Evolutionary conservation across 805 yeast genomes (phyloP).

Genomic region (Cyberlindnera lachancei): DNA sequence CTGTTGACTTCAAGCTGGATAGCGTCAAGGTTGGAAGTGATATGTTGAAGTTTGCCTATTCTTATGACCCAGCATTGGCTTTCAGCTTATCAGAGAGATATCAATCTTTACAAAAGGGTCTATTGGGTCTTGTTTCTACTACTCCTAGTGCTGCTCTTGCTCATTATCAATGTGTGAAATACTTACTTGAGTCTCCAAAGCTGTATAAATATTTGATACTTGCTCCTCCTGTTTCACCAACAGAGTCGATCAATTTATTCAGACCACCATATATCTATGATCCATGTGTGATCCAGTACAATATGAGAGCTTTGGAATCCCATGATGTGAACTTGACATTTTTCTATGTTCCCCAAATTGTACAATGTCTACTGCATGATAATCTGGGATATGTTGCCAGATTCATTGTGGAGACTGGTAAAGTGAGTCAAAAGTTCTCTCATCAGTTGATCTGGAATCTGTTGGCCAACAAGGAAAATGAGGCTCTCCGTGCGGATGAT

Average conservation of each 20-base stretch:
- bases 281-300: conserved; percentile 71
- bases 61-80: conserved; percentile 65
- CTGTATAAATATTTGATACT: conserved; percentile 15
- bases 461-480: conserved; percentile 86
- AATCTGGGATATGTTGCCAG: conserved; percentile 76
- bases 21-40: conserved; percentile 29
- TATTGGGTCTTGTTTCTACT: conserved; percentile 37
- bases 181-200: conserved; percentile 29
- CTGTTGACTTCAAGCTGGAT: conserved; percentile 23
- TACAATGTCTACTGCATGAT: conserved; percentile 84
- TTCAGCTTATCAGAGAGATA: conserved; percentile 59
- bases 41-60: conserved; percentile 51
- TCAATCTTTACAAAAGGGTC: conserved; percentile 28
- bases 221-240: conserved; percentile 58
- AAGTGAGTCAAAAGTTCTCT: conserved; percentile 83
- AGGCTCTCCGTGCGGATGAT: conserved; percentile 76
- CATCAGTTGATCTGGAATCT: conserved; percentile 99
- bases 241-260: conserved; percentile 78
- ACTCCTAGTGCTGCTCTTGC: conserved; percentile 54
- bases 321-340: conserved; percentile 85
- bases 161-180: conserved; percentile 53
- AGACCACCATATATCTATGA: conserved; percentile 62
- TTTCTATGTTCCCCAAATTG: conserved; percentile 97
- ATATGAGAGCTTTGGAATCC: conserved; percentile 81
- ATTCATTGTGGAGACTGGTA: conserved; percentile 86